Evolutionary conservation across 2,329 filamentous ascomycete genomes (phyloP), one percentile per base, ranked within the genome.

Genomic region (Stagonosporopsis cucurbitacearum): DNA sequence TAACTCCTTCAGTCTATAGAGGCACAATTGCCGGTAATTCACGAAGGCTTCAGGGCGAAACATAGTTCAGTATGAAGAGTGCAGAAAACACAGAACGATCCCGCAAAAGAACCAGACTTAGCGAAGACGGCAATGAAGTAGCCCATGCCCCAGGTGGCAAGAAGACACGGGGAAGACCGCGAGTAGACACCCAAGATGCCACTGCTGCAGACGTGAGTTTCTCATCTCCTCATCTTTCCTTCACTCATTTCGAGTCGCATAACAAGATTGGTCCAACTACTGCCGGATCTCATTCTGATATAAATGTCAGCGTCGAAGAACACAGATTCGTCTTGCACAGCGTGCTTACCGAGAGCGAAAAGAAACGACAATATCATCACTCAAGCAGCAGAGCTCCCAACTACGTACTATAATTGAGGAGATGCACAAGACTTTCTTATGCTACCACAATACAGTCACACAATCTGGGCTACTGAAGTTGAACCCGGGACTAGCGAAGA

Each of bases 251-350:
- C 17, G 19, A 7, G 2, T 19, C 12, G 19, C n/a, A n/a, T n/a
- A n/a, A n/a, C n/a, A n/a, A n/a, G n/a, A n/a, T n/a, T n/a, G n/a
- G n/a, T n/a, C n/a, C n/a, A n/a, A n/a, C n/a, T n/a, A n/a, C 26
- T 26, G 20, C 20, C 37, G 13, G 13, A 19, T 20, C 33, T 15
- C 12, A 25, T 12, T 26, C 53, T 56, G 13, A 56, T 12, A 23
- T 22, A 15, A 13, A 25, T 42, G 47, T 17, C 26, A 90, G 89
- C 88, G 91, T 59, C 88, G 92, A 48, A 85, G 92, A 50, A 94
- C 91, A 5, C 92, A 96, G 72, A 95, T 96, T 60, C 87, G 92
- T 22, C 83, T 94, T 50, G 92, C 92, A 2, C 92, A 96, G 73
- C 82, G 92, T 62, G 91, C 91, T 0, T 96, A 96, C 70, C 86